Base-by-base conservation (phyloP, 2,329 filamentous ascomycete species). In the Lasiodiplodia theobromae region DNA sequence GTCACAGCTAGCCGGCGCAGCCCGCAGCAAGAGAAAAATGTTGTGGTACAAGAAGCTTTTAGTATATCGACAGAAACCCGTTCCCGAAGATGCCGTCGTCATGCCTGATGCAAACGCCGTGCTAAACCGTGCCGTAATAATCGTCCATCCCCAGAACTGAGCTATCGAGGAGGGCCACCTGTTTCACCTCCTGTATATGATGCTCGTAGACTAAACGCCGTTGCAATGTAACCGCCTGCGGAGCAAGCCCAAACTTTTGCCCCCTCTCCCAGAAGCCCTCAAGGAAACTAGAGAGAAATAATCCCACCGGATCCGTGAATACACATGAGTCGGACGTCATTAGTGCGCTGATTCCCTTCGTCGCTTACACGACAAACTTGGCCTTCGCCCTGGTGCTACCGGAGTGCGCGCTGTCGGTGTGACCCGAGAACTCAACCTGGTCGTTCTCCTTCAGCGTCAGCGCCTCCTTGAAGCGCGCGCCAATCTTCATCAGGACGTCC, bases 311-410 rank as follows among this genome's bases (percentile, higher is more conserved):
- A 40, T 28, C 37, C 52, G 38, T 54, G 63, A 66, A 66, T 66
- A 44, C 52, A 56, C 51, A 66, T 37, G 16, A 66, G 63, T 56
- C 10, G 63, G 34, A 56, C 51, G 21, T 56, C 37, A 31, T 54
- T 66, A 44, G 16, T 52, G 12, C 38, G 44, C 60, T 38, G 28
- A 38, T 37, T 38, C 28, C 44, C 47, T n/a, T 8, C 51, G 14
- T 62, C 10, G 10, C 25, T 76, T 91, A 97, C 76, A 94, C 94
- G 63, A 87, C 86, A 82, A 93, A 93, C 87, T 97, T 99, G 75
- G 96, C 92, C 87, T 96, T 98, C 68, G 96, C 96, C 75, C 96
- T 90, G 70, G 93, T 97, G 83, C 94, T 97, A 73, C 96, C 96
- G 70, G 92, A 90, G 80, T 97, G 92, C 47, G 96, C 95, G 74